A percentile compares a stretch with the other conserved stretches of the same genome.
These are phyloP conservation scores for Globisporangium cystogenes DNA, from an alignment of 352 stramenopile species.

Conservation along the genomic window DNA sequence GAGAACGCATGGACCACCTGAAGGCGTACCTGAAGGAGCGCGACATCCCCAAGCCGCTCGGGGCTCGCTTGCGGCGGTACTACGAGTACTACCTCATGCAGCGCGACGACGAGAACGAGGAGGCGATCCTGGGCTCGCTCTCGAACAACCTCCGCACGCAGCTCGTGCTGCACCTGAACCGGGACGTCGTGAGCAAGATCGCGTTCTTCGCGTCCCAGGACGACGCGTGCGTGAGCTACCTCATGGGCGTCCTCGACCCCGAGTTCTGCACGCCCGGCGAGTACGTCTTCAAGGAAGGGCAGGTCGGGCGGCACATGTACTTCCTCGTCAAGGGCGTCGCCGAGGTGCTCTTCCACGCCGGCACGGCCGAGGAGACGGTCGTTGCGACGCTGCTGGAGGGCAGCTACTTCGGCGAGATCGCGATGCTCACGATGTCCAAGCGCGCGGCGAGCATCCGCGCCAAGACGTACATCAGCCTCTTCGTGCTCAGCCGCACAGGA, in stretches of 20 bases:
- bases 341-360: conserved; percentile 66
- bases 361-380: conserved; percentile 41
- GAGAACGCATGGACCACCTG: conserved; percentile 63
- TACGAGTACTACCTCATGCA: conserved; percentile 80
- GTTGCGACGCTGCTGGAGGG: conserved; percentile 61
- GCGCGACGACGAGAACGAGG: conserved; percentile 67
- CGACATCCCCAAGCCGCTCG: conserved; percentile 46
- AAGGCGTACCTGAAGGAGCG: conserved; percentile 76
- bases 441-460: conserved; percentile 71
- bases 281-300: conserved; percentile 81
- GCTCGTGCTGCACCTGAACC: conserved; percentile 71
- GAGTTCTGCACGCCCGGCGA: conserved; percentile 77
- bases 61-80: conserved; percentile 53
- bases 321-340: conserved; percentile 73
- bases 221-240: conserved; percentile 74
- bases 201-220: conserved; percentile 74
- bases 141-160: conserved; percentile 75
- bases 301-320: conserved; percentile 80
- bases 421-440: conserved; percentile 78
- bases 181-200: conserved; percentile 81
- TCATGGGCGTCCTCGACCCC: conserved; percentile 74
- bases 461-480: conserved; percentile 75
- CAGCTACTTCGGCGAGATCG: conserved; percentile 79
- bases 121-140: conserved; percentile 57
- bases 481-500: conserved; percentile 66